phyloP scores from a whole-genome alignment of 73 alveolate species.

The Durusdinium trenchii region DNA sequence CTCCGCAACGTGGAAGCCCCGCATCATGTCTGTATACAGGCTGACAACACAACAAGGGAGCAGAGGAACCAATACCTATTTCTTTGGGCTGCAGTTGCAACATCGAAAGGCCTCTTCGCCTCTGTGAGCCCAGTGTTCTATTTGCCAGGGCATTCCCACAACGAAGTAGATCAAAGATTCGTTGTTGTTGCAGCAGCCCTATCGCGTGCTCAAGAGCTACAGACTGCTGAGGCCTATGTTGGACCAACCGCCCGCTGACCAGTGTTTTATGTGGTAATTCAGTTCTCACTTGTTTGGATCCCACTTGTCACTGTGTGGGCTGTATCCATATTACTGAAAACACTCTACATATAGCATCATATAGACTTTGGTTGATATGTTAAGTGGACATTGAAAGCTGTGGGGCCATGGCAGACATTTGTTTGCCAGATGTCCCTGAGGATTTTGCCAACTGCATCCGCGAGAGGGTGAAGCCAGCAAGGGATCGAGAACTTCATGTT shows the following conservation, averaged over 20 bases:
- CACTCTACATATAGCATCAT: too few relatives aligned
- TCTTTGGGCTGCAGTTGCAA: not conserved
- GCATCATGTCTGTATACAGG: not conserved
- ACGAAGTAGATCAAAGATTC: slow-evolving; percentile 22
- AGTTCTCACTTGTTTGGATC: too few relatives aligned
- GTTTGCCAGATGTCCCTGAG: not conserved
- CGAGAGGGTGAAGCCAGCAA: not conserved
- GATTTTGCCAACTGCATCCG: not conserved
- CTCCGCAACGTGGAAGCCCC: not conserved
- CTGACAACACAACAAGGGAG: slow-evolving; percentile 1
- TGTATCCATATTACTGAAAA: too few relatives aligned
- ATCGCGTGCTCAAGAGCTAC: not conserved
- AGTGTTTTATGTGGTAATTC: too few relatives aligned
- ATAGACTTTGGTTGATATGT: too few relatives aligned
- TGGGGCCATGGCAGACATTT: too few relatives aligned
- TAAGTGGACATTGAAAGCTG: too few relatives aligned
- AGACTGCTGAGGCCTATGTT: not conserved
- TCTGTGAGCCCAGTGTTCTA: slow-evolving; percentile 52
- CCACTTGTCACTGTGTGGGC: too few relatives aligned
- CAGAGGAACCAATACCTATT: slow-evolving; percentile 21
- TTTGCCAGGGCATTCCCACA: slow-evolving; percentile 20
- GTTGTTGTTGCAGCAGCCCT: slow-evolving; percentile 17
- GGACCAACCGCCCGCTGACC: too few relatives aligned
- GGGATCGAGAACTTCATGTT: slow-evolving; percentile 23
- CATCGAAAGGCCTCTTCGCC: not conserved